Evolutionary conservation across 139 green algal genomes (phyloP).

Genomic region (Chlamydomonas schloesseri): DNA sequence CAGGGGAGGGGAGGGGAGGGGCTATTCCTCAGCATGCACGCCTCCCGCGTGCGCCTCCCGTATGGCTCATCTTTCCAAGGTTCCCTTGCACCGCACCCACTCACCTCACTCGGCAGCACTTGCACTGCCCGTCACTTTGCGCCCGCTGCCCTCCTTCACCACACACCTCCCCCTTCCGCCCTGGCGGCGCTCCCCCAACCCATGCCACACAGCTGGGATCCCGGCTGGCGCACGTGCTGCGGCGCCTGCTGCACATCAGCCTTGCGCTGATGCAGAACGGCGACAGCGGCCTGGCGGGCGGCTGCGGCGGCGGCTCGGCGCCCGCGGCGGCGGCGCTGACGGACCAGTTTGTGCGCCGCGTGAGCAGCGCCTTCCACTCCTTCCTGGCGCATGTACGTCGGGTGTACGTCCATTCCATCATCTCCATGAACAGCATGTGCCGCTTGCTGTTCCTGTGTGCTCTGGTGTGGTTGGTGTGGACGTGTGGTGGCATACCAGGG

Average conservation of each 20-base stretch:
- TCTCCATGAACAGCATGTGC: too few species aligned
- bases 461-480: too few species aligned
- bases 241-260: conserved; percentile 90
- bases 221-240: conserved; percentile 89
- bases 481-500: too few species aligned
- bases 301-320: neutral
- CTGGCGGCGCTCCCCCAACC: neutral
- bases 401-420: too few species aligned
- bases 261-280: conserved; percentile 88
- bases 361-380: conserved; percentile 81
- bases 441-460: too few species aligned
- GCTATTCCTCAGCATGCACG: too few species aligned
- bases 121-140: too few species aligned
- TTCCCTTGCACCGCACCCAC: too few species aligned
- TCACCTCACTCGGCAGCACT: too few species aligned
- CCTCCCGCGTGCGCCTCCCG: too few species aligned
- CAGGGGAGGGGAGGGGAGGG: neutral
- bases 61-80: too few species aligned
- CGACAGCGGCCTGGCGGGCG: neutral
- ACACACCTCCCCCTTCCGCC: neutral
- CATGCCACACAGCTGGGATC: conserved; percentile 77
- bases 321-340: conserved; percentile 1
- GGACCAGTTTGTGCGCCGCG: conserved; percentile 79
- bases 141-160: neutral
- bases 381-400: conserved; percentile 86